phyloP scores from a whole-genome alignment of 2,329 filamentous ascomycete genomes.

The Seiridium unicorne region DNA sequence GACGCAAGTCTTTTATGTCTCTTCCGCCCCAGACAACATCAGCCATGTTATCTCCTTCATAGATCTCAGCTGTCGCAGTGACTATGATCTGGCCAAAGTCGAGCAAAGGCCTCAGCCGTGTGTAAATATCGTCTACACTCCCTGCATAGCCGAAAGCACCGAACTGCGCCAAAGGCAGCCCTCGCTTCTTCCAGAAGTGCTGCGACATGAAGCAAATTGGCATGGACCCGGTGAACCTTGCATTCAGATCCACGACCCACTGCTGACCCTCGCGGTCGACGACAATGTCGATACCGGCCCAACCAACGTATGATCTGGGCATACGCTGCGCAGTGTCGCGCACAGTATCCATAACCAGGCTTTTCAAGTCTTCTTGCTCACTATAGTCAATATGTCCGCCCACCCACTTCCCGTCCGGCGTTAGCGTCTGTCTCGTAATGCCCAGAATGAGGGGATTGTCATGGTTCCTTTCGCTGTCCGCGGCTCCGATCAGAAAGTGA shows the following conservation, averaged over 20 bases:
- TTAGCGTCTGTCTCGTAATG: conserved; percentile 20
- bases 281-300: conserved; percentile 22
- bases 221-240: conserved; percentile 22
- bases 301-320: conserved; percentile 17
- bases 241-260: conserved; percentile 22
- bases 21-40: conserved; percentile 20
- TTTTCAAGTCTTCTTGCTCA: conserved; percentile 13
- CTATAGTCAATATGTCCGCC: conserved; percentile 21
- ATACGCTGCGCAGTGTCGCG: conserved; percentile 16
- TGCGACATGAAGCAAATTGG: conserved; percentile 21
- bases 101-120: conserved; percentile 10
- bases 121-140: conserved; percentile 15
- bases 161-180: conserved; percentile 17
- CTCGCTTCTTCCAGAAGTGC: conserved; percentile 18
- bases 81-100: conserved; percentile 15
- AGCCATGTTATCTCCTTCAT: conserved; percentile 17
- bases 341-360: conserved; percentile 15
- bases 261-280: conserved; percentile 14
- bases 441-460: conserved; percentile 17
- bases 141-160: conserved; percentile 17
- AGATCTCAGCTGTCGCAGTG: conserved; percentile 18
- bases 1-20: conserved; percentile 11
- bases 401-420: conserved; percentile 16
- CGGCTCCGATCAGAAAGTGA: conserved; percentile 19
- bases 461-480: conserved; percentile 13